These are phyloP conservation scores for Phalaenopsis equestris DNA, from an alignment of 106 monocot species.

Conservation along the genomic window DNA sequence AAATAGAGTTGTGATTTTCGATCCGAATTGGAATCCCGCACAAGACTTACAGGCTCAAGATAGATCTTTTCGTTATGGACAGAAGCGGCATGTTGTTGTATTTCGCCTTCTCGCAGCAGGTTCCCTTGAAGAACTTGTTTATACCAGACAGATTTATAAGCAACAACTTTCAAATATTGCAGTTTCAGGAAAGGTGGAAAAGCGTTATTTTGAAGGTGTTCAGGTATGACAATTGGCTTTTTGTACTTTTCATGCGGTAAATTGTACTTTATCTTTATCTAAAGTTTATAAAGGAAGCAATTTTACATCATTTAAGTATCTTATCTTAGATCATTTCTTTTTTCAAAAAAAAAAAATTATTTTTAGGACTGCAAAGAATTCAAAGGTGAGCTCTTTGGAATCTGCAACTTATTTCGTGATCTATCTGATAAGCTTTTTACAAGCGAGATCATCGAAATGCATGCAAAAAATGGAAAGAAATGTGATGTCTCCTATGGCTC, in stretches of 20 bases:
- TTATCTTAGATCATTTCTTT: background rate
- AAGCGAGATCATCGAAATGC: constrained; percentile 70
- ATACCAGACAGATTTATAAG: constrained; percentile 84
- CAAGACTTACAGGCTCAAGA: constrained; percentile 97
- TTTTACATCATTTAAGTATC: background rate
- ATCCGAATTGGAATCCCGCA: constrained; percentile 97
- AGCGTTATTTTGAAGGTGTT: constrained; percentile 92
- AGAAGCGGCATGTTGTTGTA: constrained; percentile 80
- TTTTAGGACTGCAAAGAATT: constrained; percentile 88
- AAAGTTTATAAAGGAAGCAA: background rate
- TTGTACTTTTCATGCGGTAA: background rate
- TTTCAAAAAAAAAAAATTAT: constrained; percentile 7
- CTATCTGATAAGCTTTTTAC: constrained; percentile 88
- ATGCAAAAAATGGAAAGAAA: constrained; percentile 23
- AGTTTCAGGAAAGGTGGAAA: constrained; percentile 91
- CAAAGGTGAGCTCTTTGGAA: constrained; percentile 92
- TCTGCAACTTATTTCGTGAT: constrained; percentile 86
- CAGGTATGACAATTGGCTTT: constrained; percentile 34
- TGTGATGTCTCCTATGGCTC: background rate
- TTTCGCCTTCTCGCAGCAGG: constrained; percentile 90
- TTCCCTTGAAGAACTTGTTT: constrained; percentile 89
- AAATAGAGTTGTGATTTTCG: constrained; percentile 93
- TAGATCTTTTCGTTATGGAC: constrained; percentile 88
- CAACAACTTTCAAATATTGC: constrained; percentile 95
- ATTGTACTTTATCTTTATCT: background rate